Evolutionary conservation across 2,329 filamentous ascomycete genomes (phyloP).

Genomic region (Aspergillus uvarum): DNA sequence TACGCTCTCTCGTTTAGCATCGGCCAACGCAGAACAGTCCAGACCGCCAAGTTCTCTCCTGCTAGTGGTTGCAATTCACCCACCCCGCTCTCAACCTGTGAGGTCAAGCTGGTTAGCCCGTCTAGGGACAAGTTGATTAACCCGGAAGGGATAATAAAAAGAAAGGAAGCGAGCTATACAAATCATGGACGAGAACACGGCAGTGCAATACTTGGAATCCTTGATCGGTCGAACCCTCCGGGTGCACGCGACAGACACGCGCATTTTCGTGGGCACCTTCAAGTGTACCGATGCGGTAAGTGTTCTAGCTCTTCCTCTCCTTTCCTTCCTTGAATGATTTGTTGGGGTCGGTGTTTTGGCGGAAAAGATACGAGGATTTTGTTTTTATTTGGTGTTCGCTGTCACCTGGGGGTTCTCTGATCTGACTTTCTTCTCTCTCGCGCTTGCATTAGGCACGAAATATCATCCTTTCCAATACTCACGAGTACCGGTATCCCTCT

Average conservation of each 20-base stretch:
- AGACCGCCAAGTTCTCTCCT: constrained; percentile 9
- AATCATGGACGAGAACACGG: constrained; percentile 36
- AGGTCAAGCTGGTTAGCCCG: not conserved
- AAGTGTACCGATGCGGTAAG: constrained; percentile 91
- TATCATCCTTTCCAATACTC: constrained; percentile 78
- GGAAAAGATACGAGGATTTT: constrained; percentile 1
- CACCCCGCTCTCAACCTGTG: not conserved
- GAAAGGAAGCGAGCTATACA: constrained; percentile 17
- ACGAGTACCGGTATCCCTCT: constrained; percentile 82
- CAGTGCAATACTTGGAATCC: constrained; percentile 48
- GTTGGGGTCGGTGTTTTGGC: not conserved
- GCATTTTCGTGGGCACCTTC: constrained; percentile 85
- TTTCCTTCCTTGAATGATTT: constrained; percentile 5
- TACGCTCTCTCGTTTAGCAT: not conserved
- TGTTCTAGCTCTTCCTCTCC: constrained; percentile 21
- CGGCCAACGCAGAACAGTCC: constrained; percentile 9
- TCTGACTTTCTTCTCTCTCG: not conserved
- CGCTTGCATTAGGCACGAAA: constrained; percentile 69
- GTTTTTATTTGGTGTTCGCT: not conserved
- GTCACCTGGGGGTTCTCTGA: constrained; percentile 14
- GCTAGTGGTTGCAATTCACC: constrained; percentile 9
- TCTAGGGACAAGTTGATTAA: constrained; percentile 1
- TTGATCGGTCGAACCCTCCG: constrained; percentile 78
- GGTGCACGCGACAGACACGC: constrained; percentile 75
- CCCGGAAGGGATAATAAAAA: not conserved